phyloP scores from a whole-genome alignment of 2,329 filamentous ascomycete species.

The Penicillium sp. region DNA sequence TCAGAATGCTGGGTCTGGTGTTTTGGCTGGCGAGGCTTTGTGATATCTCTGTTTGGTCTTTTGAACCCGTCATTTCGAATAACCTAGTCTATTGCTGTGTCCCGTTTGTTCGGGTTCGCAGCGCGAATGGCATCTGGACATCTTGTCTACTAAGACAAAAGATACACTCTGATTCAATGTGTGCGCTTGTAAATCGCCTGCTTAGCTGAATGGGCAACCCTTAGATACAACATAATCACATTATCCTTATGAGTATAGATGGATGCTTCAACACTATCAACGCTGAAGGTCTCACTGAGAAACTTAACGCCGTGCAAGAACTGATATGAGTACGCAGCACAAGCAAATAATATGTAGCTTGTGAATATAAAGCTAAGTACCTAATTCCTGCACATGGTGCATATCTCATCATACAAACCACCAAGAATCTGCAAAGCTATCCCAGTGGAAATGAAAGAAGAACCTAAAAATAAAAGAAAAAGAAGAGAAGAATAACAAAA shows the following conservation, averaged over 20 bases:
- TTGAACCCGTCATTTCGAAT: constrained; percentile 6
- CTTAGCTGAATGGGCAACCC: background rate
- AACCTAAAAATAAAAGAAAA: too few species aligned
- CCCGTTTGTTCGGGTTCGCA: constrained; percentile 27
- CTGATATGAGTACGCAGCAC: background rate
- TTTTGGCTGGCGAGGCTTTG: background rate
- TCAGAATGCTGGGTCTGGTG: background rate
- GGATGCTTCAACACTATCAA: background rate
- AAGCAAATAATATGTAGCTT: too few species aligned
- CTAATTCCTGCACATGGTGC: too few species aligned
- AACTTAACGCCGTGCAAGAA: background rate
- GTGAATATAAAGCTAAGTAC: too few species aligned
- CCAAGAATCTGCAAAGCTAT: too few species aligned
- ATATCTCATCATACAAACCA: too few species aligned
- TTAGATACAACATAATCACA: background rate
- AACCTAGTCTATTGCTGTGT: constrained; percentile 13
- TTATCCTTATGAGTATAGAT: background rate
- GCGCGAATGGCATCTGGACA: constrained; percentile 18
- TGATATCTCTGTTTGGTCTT: constrained; percentile 11
- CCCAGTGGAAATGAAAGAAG: too few species aligned
- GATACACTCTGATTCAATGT: background rate
- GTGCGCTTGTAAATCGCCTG: background rate
- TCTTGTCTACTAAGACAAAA: constrained; percentile 18
- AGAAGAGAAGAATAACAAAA: too few species aligned
- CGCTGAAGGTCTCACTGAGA: background rate